Percentiles rank a stretch among this genome's conserved stretches.
Conservation (phyloP, 768 basidiomycete genomes). For the Mrakia hoshinonis region DNA sequence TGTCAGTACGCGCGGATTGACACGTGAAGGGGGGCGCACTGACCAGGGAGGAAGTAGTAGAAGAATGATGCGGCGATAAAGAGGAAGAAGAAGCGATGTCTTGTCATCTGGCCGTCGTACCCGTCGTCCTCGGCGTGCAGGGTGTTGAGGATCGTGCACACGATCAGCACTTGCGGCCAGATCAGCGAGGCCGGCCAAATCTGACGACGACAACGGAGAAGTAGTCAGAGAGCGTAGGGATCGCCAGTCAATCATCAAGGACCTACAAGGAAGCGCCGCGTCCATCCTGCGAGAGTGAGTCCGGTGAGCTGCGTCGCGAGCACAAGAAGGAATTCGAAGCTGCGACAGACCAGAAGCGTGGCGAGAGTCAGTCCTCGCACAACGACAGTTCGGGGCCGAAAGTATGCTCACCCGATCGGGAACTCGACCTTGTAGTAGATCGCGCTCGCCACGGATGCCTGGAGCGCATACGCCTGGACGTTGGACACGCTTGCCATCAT, state of each 20-base stretch:
- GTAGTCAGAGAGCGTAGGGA: no score
- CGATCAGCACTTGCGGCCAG: conserved; percentile 92
- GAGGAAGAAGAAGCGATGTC: conserved; percentile 72
- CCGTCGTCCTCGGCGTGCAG: conserved; percentile 88
- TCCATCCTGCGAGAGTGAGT: conserved; percentile 83
- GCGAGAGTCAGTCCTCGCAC: no score
- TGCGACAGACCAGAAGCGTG: neutral
- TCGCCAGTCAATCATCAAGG: no score
- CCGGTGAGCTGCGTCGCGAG: conserved; percentile 90
- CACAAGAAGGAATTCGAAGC: conserved; percentile 66
- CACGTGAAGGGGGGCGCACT: no score
- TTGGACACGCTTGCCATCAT: conserved; percentile 73
- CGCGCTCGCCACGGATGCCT: conserved; percentile 73
- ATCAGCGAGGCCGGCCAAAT: conserved; percentile 98
- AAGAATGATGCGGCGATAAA: conserved; percentile 58
- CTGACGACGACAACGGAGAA: neutral
- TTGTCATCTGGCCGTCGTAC: conserved; percentile 47
- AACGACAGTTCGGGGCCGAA: neutral
- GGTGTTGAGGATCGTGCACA: conserved; percentile 87
- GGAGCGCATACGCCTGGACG: conserved; percentile 55
- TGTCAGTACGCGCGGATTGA: no score
- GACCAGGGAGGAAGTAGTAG: conserved; percentile 84
- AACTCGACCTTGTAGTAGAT: conserved; percentile 62
- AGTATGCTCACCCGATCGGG: conserved; percentile 52
- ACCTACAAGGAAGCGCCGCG: conserved; percentile 61